Conservation (phyloP, 106 monocot genomes). For the Xerophyta viscosa region DNA sequence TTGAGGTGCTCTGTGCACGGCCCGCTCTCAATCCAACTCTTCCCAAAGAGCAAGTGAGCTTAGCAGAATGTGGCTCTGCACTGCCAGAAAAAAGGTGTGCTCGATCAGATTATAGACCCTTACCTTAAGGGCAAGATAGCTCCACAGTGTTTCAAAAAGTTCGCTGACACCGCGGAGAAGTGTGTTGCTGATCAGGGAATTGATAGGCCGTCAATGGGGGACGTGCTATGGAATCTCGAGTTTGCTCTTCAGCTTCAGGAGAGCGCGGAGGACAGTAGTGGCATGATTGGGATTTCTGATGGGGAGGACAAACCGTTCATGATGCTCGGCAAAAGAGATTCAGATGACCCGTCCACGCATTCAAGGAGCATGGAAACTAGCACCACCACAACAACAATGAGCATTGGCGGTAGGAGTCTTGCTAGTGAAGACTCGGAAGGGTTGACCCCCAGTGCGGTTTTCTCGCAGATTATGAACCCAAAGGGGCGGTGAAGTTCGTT, state of each 20-base stretch:
- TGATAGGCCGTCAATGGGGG: conserved; percentile 69
- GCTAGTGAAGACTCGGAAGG: conserved; percentile 29
- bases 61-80: conserved; percentile 71
- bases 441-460: conserved; percentile 57
- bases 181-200: conserved; percentile 61
- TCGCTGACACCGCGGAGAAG: conserved; percentile 67
- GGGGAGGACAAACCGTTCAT: background rate
- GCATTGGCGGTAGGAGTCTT: conserved; percentile 40
- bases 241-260: conserved; percentile 73
- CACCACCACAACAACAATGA: conserved; percentile 31
- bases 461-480: conserved; percentile 70
- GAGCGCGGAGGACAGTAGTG: conserved; percentile 29
- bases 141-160: conserved; percentile 59
- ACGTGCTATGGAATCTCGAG: conserved; percentile 84
- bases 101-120: conserved; percentile 65
- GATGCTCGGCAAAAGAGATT: conserved; percentile 14
- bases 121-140: conserved; percentile 47
- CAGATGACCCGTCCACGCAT: conserved; percentile 10
- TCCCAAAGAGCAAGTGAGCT: conserved; percentile 60
- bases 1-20: conserved; percentile 70
- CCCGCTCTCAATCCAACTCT: conserved; percentile 42
- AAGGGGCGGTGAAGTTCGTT: conserved; percentile 35
- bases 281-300: conserved; percentile 14
- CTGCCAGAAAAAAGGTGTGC: conserved; percentile 61
- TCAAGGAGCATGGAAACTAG: conserved; percentile 13